Base-by-base conservation (phyloP, 1,139 yeast species). In the Magnusiomyces tetraspermus region DNA sequence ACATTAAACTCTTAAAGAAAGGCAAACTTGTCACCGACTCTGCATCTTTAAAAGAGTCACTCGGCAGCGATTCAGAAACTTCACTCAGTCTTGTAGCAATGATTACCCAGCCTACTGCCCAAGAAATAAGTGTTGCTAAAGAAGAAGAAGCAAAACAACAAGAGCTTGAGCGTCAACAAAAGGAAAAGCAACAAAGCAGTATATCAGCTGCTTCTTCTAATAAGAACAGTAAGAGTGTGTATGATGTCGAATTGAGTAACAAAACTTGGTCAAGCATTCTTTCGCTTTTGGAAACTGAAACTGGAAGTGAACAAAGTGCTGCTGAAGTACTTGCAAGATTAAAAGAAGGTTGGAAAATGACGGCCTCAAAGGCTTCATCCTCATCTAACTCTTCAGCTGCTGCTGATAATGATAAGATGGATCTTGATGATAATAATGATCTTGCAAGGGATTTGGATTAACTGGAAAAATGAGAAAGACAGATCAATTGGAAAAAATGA, bases 11-110 rank as follows among this genome's bases (percentile, higher is more conserved):
- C 10, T 26, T 45, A 24, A 45, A 45, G 26, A 31, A 33, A 15
- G 48, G 48, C 4, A 45, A 45, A 23, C 33, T 45, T 30, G 40
- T 45, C 17, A 11, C 40, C 3, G 48, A 45, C 26, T 31, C 48
- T 2, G 19, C 30, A 13, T 13, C 26, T 6, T 17, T 45, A 3
- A 21, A 19, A 28, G 48, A 45, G 15, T 3, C 22, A 17, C n/a
- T 31, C 19, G 28, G 6, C 11, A 36, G 22, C 11, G 22, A n/a
- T 17, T 21, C 28, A 3, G 46, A 43, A 19, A 15, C 26, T 23
- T 10, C 40, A 5, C 26, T 45, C 11, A 2, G 26, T 6, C 38
- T 45, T n/a, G 40, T 31, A 2, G 48, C 48, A 28, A 33, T 45
- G 48, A 21, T 45, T 13, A 13, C 48, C 28, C 28, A 30, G 4